These are phyloP conservation scores for Spiromastix sp. DNA, from an alignment of 2,329 filamentous ascomycete genomes.

Conservation along the genomic window DNA sequence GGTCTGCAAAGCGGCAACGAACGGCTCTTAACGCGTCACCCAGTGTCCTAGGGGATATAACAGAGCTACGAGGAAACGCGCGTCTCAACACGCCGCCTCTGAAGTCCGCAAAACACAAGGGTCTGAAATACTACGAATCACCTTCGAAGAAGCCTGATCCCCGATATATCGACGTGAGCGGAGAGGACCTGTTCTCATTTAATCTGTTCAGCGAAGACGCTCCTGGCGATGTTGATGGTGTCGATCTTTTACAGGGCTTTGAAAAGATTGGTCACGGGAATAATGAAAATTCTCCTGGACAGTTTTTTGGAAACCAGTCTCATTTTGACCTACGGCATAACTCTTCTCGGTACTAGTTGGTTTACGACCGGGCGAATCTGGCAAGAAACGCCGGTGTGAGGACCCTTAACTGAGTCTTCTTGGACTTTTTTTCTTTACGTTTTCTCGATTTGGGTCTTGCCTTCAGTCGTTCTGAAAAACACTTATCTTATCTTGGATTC, in stretches of 20 bases:
- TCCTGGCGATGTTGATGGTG: conserved; percentile 32
- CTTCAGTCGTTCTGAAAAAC: too few species aligned
- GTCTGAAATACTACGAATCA: conserved; percentile 27
- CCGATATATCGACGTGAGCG: conserved; percentile 25
- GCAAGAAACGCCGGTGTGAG: not conserved
- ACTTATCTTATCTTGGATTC: too few species aligned
- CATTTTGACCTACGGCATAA: conserved; percentile 24
- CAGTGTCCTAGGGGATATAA: conserved; percentile 40
- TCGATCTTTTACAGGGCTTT: conserved; percentile 38
- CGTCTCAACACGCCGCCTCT: conserved; percentile 24
- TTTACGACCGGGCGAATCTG: too few species aligned
- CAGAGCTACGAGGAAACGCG: conserved; percentile 26
- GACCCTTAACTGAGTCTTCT: not conserved
- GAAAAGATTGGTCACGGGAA: conserved; percentile 34
- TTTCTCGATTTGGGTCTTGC: too few species aligned
- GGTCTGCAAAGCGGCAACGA: conserved; percentile 39
- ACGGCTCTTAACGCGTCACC: conserved; percentile 39
- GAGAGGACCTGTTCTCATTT: conserved; percentile 39
- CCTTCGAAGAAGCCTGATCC: conserved; percentile 28
- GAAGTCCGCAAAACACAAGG: conserved; percentile 23
- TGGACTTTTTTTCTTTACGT: not conserved
- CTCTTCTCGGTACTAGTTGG: conserved; percentile 25
- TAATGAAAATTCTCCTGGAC: conserved; percentile 24
- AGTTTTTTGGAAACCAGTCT: conserved; percentile 19
- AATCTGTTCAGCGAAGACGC: conserved; percentile 35